Conservation (phyloP, 2,329 filamentous ascomycete species). For the Davidsoniella neocaledoniae region DNA sequence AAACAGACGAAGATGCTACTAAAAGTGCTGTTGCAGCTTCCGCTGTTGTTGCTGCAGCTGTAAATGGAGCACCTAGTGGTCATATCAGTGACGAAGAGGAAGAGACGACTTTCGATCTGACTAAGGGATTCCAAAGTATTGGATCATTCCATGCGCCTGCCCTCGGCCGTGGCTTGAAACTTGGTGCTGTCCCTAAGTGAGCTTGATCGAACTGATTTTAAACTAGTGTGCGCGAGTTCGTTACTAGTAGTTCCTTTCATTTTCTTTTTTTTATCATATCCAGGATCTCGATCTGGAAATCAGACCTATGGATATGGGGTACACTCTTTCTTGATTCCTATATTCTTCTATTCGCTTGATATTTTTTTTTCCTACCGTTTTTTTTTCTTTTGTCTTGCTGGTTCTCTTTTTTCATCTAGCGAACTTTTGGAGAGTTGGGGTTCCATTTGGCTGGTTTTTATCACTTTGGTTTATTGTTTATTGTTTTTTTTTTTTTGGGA, state of each 20-base stretch:
- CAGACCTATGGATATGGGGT: background rate
- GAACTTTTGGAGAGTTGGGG: background rate
- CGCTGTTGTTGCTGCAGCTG: conserved; percentile 14
- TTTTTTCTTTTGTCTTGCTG: background rate
- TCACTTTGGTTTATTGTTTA: background rate
- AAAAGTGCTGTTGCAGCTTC: conserved; percentile 3
- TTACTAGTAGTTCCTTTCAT: background rate
- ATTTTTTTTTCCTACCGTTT: background rate
- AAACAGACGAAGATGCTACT: conserved; percentile 19
- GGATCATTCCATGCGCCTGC: conserved; percentile 42
- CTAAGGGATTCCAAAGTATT: conserved; percentile 49
- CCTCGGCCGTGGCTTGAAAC: conserved; percentile 24
- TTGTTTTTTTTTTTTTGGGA: background rate
- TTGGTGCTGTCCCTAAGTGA: background rate
- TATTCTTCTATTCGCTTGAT: background rate
- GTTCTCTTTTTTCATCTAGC: background rate
- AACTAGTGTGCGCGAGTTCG: background rate
- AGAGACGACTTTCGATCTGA: conserved; percentile 39
- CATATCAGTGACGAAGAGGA: conserved; percentile 27
- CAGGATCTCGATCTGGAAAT: background rate
- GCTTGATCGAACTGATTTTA: background rate
- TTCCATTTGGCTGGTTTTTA: background rate
- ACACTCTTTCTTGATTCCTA: background rate
- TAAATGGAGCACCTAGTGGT: conserved; percentile 2
- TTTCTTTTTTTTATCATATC: background rate